Base-by-base conservation (phyloP, 495 filamentous ascomycete species). In the Penicillium desertorum region DNA sequence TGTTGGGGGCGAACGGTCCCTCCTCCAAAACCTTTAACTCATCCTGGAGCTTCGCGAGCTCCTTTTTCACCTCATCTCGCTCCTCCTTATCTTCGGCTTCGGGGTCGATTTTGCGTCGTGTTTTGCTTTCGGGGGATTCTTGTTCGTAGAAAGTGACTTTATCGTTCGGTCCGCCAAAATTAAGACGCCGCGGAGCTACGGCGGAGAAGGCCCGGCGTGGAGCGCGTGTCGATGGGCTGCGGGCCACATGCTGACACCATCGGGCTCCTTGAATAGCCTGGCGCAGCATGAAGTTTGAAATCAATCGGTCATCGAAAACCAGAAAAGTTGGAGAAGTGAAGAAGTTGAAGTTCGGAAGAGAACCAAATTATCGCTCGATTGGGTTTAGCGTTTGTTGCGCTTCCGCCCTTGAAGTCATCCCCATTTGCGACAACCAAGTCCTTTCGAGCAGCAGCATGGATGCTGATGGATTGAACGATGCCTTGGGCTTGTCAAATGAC, bases 41-140 rank as follows among this genome's bases (percentile, higher is more conserved):
- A 53, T 76, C 63, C 56, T 87, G 81, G 32, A 88, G 61, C 57
- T 79, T 76, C 46, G 75, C 70, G 34, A 79, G 71, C 56, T 72
- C 62, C 19, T 78, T 68, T 50, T 81, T 71, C 22, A 82, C 54
- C 30, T 74, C 75, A 49, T 77, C 69, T 36, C 66, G 66, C 14
- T 78, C 79, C 45, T 64, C 68, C 25, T 72, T 58, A 48, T 81
- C 79, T 61, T 86, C 76, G 32, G 80, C 73, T 62, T 85, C 80
- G 57, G 80, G 81, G 54, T 80, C 67, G 51, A 82, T 58, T 63
- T 65, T 61, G 57, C 71, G 67, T 56, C 66, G 65, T 4, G 51
- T 68, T 45, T 72, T 72, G 58, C 74, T 75, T 17, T 59, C 58
- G 30, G 29, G 66, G 3, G 62, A 63, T 37, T 72, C 66, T 52